A percentile compares a stretch with the other conserved stretches of the same genome.
Conservation (phyloP, 2,329 filamentous ascomycete species). For the Fusarium sp. region DNA sequence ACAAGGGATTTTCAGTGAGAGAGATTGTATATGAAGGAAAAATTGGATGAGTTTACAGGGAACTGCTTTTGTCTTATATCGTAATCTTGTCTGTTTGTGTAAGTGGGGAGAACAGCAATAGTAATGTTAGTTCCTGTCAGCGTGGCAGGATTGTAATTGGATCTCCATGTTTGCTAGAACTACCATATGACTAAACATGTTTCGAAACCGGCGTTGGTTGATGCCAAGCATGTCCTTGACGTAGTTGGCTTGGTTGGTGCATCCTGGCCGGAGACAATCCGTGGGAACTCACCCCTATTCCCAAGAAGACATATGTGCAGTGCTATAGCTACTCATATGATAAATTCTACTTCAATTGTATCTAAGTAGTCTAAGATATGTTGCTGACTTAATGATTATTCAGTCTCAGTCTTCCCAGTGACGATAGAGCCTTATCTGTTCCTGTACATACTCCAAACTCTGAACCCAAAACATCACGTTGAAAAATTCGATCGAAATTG, state of each 20-base stretch:
- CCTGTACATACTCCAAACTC: background rate
- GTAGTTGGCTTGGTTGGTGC: background rate
- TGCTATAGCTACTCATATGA: rapidly evolving
- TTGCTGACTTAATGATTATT: background rate
- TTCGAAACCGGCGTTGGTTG: background rate
- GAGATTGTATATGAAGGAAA: background rate
- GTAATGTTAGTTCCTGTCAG: background rate
- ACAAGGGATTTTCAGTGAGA: too few species aligned
- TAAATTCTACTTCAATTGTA: background rate
- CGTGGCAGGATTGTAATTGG: background rate
- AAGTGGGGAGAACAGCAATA: background rate
- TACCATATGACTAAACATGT: background rate
- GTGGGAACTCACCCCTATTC: background rate
- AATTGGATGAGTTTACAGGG: too few species aligned
- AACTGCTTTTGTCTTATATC: background rate
- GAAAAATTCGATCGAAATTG: too few species aligned
- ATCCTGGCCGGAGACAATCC: background rate
- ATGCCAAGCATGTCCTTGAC: background rate
- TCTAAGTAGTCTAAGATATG: background rate
- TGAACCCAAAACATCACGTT: too few species aligned
- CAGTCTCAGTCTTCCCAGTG: background rate
- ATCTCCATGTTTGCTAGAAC: background rate
- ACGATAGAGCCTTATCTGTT: background rate
- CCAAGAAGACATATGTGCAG: background rate
- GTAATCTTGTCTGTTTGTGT: background rate